Evolutionary conservation across 129 eudicot genomes (phyloP), one percentile per base, ranked within the genome.

Genomic region (Chrysanthemum seticuspe): DNA sequence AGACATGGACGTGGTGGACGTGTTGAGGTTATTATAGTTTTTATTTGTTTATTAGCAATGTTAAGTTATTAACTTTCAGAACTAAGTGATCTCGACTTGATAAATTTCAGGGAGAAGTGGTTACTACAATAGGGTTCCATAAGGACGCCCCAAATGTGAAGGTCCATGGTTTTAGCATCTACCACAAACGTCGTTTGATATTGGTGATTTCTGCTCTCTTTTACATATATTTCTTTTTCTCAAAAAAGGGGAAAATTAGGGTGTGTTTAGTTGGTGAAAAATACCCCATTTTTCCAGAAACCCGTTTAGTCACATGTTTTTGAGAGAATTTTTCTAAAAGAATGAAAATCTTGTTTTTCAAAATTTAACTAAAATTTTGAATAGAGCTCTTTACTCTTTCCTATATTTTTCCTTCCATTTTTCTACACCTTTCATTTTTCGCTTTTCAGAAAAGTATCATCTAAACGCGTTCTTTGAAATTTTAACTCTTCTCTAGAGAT

Each of bases 91-190:
- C 69, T 58, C 16, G 34, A 29, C 23, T 51, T 16, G 36, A 62
- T 74, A 10, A 14, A 27, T 47, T 68, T 74, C 81, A 85, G 90
- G 87, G 81, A 13, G 19, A 67, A 61, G 76, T 80, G 61, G 1
- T 82, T 25, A 77, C 85, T 13, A 82, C 85, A 45, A 85, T 85
- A 63, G 90, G 87, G 55, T 82, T 85, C 72, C 72, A 82, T 58
- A 85, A 85, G 74, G 87, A 85, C 15, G 87, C 90, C 71, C 90
- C 90, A 31, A 23, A 59, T 68, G 87, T 82, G 34, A 70, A 80
- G 53, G 34, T 85, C 23, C 90, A 85, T 77, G 90, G 90, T 6
- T 80, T 82, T 64, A 85, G 74, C 78, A 81, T 85, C 67, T 85
- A 85, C 74, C 87, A 85, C 70, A 85, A 70, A 79, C 64, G 83